phyloP scores from a whole-genome alignment of 2,329 filamentous ascomycete genomes.

The Parascedosporium putredinis region DNA sequence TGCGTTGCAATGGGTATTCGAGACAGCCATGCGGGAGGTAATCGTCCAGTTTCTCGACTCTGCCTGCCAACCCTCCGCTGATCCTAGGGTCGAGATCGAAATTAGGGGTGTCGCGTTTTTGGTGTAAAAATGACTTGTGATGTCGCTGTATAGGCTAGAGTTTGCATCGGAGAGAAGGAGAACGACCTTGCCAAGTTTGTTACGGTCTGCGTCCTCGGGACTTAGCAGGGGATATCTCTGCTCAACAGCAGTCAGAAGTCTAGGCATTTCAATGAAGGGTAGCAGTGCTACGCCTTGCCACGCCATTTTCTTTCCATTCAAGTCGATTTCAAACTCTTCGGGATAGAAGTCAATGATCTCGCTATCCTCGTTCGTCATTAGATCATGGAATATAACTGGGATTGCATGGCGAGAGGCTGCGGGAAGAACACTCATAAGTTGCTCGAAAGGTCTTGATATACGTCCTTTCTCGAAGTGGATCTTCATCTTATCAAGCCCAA shows the following conservation, averaged over 20 bases:
- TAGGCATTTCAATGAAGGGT: slow-evolving; percentile 90
- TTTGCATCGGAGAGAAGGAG: slow-evolving; percentile 78
- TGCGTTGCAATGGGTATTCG: slow-evolving; percentile 64
- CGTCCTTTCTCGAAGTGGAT: slow-evolving; percentile 75
- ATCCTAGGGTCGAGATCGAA: slow-evolving; percentile 64
- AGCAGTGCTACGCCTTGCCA: slow-evolving; percentile 94
- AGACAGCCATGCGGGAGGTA: slow-evolving; percentile 79
- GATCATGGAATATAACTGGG: slow-evolving; percentile 73
- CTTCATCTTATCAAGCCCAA: slow-evolving; percentile 67
- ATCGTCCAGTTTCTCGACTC: slow-evolving; percentile 67
- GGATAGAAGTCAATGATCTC: slow-evolving; percentile 98
- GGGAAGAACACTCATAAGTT: slow-evolving; percentile 95
- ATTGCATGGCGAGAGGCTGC: slow-evolving; percentile 88
- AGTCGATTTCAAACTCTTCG: slow-evolving; percentile 80
- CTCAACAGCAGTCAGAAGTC: slow-evolving; percentile 71
- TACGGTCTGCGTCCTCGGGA: slow-evolving; percentile 66
- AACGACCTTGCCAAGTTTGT: slow-evolving; percentile 69
- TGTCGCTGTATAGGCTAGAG: slow-evolving; percentile 68
- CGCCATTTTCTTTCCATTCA: slow-evolving; percentile 97
- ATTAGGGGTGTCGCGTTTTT: slow-evolving; percentile 62
- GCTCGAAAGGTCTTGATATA: slow-evolving; percentile 87
- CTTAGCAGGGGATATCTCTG: slow-evolving; percentile 73
- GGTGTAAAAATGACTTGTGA: slow-evolving; percentile 79
- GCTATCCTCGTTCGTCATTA: slow-evolving; percentile 83
- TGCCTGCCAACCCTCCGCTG: slow-evolving; percentile 70